Evolutionary conservation across 169 alveolate species (phyloP).

Genomic region (Eimeria acervulina): DNA sequence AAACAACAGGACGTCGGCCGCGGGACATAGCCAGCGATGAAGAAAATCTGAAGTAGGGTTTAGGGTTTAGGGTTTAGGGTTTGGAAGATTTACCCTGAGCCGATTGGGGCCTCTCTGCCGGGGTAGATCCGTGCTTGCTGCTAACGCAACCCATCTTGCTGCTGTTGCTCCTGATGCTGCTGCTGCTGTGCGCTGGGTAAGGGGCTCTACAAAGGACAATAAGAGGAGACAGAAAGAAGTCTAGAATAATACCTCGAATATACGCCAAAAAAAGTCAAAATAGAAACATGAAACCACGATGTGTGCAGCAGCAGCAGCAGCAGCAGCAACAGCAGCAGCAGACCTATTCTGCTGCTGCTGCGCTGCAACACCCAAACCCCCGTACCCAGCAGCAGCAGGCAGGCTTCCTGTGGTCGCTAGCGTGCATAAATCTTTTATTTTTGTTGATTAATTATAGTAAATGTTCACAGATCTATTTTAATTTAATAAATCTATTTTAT

Average conservation of each 20-base stretch:
- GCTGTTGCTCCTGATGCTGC: no score
- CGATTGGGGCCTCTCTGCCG: constrained; percentile 50
- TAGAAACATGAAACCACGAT: not conserved
- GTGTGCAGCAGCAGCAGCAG: constrained; percentile 43
- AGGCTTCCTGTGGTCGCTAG: not conserved
- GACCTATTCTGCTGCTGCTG: constrained; percentile 35
- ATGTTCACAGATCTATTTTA: no score
- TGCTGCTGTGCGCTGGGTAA: not conserved
- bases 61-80: not conserved
- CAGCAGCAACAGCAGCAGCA: no score
- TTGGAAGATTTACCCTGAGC: not conserved
- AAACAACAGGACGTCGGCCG: constrained; percentile 41
- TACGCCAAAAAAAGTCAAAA: not conserved
- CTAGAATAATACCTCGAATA: not conserved
- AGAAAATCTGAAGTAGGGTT: not conserved
- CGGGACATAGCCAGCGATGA: not conserved
- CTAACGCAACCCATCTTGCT: constrained; percentile 42
- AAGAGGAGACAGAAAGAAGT: constrained; percentile 3
- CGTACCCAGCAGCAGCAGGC: constrained; percentile 7
- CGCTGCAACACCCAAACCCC: constrained; percentile 48
- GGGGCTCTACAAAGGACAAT: not conserved
- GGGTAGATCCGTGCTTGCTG: constrained; percentile 57
- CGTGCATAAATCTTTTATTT: not conserved
- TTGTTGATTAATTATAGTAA: not conserved
- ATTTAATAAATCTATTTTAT: no score